Evolutionary conservation across 345 rosid genomes (phyloP), one percentile per base, ranked within the genome.

Genomic region (Diplotaxis tenuifolia): DNA sequence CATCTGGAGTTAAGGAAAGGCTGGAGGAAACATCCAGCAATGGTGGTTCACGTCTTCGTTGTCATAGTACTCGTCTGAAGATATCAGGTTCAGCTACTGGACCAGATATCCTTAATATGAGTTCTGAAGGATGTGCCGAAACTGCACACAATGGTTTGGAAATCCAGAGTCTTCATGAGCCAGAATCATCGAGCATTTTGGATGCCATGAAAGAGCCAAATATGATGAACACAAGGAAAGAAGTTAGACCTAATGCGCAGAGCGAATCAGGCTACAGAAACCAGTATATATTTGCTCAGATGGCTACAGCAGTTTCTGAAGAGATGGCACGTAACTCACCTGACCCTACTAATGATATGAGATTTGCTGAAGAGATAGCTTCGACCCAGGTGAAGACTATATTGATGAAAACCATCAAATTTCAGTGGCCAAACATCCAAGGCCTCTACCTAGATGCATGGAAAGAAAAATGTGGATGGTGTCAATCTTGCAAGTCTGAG

Each of bases 401-500:
- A 65, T 84, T 89, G 80, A 88, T 82, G 81, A 86, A 81, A 70
- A 75, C 82, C 70, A 59, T 77, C 65, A 88, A 75, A 79, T 87
- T 89, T 72, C 71, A 59, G 65, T 88, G 95, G 96, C 87, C 84
- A 58, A 81, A 78, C 76, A 68, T 78, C 62, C 82, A 62, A 65
- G 80, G 76, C 40, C 78, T 75, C 29, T 80, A 74, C 55, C 60
- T 65, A 49, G 85, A 79, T 77, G 73, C 73, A 2, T 84, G 67
- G 82, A 92, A 79, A 78, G 99, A 92, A 82, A 88, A 80, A 63
- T 95, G 99, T 81, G 99, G 99, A 45, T 95, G 99, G 99, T 95
- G 99, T 84, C 84, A 82, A 82, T 73, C 84, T 70, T 95, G 99
- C 84, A 85, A 84, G 80, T 65, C 67, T 15, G 89, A 83, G 36